phyloP scores from a whole-genome alignment of 768 basidiomycete genomes.

The Exidia glandulosa region DNA sequence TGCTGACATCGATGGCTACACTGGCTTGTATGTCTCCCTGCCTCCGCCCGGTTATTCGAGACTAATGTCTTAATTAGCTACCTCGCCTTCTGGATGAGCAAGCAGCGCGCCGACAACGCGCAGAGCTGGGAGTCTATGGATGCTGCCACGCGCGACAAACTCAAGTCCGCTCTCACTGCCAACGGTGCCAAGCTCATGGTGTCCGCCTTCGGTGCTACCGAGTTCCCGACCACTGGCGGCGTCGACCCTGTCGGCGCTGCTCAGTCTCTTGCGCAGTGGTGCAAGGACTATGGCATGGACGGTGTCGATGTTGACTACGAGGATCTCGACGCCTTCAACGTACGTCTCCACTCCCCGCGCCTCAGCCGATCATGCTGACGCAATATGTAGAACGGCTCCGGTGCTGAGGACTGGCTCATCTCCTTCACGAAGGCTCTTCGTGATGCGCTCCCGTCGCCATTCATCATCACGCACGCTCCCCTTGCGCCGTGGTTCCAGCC shows the following conservation, averaged over 20 bases:
- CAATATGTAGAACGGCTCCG: conserved; percentile 16
- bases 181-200: conserved; percentile 25
- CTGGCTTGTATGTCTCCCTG: background rate
- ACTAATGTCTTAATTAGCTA: background rate
- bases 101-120: background rate
- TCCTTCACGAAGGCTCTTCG: conserved; percentile 27
- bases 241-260: conserved; percentile 4
- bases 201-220: conserved; percentile 26
- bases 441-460: conserved; percentile 17
- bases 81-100: background rate
- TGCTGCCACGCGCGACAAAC: background rate
- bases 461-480: conserved; percentile 28
- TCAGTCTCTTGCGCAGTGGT: conserved; percentile 3
- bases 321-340: background rate
- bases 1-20: background rate
- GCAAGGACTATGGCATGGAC: conserved; percentile 23
- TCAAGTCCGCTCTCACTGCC: conserved; percentile 7
- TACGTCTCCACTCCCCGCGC: no score
- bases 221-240: conserved; percentile 5
- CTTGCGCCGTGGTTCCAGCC: conserved; percentile 30
- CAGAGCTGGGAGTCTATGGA: background rate
- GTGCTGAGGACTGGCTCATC: conserved; percentile 39
- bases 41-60: background rate
- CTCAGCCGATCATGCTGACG: no score
- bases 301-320: conserved; percentile 4